Evolutionary conservation across 352 stramenopile species (phyloP), one percentile per base, ranked within the genome.

Genomic region (Globisporangium takayamanum): DNA sequence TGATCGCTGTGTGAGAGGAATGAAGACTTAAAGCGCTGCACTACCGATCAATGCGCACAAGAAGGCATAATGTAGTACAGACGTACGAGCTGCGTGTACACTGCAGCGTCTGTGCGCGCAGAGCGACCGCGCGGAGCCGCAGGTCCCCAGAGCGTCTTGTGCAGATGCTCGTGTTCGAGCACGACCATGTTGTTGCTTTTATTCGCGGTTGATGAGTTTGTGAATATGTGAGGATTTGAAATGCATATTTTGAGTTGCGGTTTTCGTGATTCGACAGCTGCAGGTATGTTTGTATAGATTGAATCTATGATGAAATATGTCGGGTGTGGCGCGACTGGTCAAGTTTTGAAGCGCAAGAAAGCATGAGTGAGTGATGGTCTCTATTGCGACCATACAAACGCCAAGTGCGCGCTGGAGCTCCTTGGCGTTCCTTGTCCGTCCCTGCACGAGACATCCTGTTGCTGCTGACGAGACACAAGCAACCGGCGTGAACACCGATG

Each of bases 111-210:
- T 0, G 63, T 71, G 42, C 55, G 59, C 42, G 56, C 69, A 2
- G 78, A 77, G 59, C 80, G 80, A 11, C 77, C 78, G 10, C 59
- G 30, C 50, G 68, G 70, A 18, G 69, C 62, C 28, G 78, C 63
- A 5, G 71, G 69, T 0, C 78, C 78, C 78, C 80, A 91, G 16
- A 91, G 67, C 30, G 72, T 74, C 26, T 75, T 70, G 53, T 88
- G 75, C 48, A 91, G 70, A 22, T 70, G 63, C 41, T 86, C 69
- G 44, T 91, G 78, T 22, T 84, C 66, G 45, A 88, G 55, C 54
- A 89, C 76, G 37, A 88, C 80, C 80, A 91, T 90, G 11, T 41
- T 57, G 15, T 50, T 41, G 41, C 0, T 30, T 7, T 50, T 22
- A 26, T 3, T 18, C 7, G 3, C 11, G 4, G 39, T 51, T 45